Base-by-base conservation (phyloP, 1,284 basidiomycete species). In the Mrakiaceae sp. region DNA sequence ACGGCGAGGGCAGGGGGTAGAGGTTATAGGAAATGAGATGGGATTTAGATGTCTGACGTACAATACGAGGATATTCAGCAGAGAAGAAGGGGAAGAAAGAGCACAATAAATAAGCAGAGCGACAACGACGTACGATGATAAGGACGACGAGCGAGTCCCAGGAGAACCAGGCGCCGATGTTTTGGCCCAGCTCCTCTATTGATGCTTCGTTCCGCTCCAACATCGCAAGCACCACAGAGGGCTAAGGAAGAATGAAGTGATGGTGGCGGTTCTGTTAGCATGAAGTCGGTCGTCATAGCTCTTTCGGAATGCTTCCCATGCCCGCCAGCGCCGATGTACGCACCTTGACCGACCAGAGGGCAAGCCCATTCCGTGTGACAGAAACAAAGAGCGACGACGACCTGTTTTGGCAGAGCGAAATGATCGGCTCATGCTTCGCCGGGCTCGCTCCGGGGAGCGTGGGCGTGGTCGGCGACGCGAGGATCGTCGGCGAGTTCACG, bases 271-370 rank as follows among this genome's bases (percentile, higher is more conserved):
- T 60, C 47, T 27, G 48, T 39, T 51, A 12, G 42, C 11, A 10
- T 9, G 12, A 27, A 42, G 48, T n/a, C 44, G 51, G 5, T n/a
- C 51, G 5, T n/a, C 51, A 6, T 9, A 7, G n/a, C 14, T 6
- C 2, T 58, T 6, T n/a, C 2, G 12, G 3, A 11, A 27, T 27
- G 27, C 27, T 12, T 44, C 11, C 6, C 3, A 14, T 42, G 54
- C 8, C 40, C 8, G 42, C 54, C 7, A 10, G 5, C 5, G 14
- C 3, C 9, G 39, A 8, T 11, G 11, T 14, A 81, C 87, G 71
- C 75, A 93, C 90, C 74, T 90, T 81, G 67, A 89, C 86, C 74
- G 87, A 83, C 90, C 90, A 94, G 50, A 92, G 79, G 2, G 85
- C 80, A 47, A 94, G 74, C 4, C 83, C 81, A 70, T 80, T 82